Evolutionary conservation across 139 green algal genomes (phyloP), one percentile per base, ranked within the genome.

Genomic region (Ostreobium quekettii): DNA sequence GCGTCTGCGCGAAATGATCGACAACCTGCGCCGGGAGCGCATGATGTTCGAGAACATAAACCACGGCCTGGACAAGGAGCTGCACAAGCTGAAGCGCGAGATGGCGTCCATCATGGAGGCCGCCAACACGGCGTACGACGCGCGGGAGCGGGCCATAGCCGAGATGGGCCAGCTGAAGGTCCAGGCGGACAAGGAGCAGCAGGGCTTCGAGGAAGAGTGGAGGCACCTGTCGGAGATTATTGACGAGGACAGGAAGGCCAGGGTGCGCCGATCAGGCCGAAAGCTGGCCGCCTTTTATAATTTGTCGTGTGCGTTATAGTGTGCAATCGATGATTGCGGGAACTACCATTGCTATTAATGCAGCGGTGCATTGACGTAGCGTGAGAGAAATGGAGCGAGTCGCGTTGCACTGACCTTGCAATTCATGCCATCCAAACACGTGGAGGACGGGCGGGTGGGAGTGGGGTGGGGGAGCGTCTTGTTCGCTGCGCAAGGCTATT

Each of bases 41-140:
- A 67, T 92, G 59, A 89, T 93, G 74, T 96, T 96, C 80, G 83
- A 95, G 46, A 79, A 85, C 70, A 86, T 96, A 37, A 77, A 88
- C 71, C 74, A 36, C 53, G 96, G 96, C 78, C 71, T 95, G 60
- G 78, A 91, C 56, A 73, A 78, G 28, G 81, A 87, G 60, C 77
- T 95, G 64, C 42, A 68, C 11, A 81, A 85, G 53, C 74, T 89
- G 53, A 91, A 92, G 80, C 74, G 63, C 5, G 87, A 91, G 64
- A 92, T 94, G 82, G 82, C 82, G 28, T 82, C 85, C 33, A 84
- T 90, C 49, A 92, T 97, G 48, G 74, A 84, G 47, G 56, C 81
- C 58, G 79, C 79, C 4, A 89, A 82, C 46, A 64, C 73, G 58
- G 64, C 61, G 30, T 77, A 90, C 33, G 85, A 91, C 67, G 76